Conservation (phyloP, 768 basidiomycete genomes). For the Hypholoma fasciculare region DNA sequence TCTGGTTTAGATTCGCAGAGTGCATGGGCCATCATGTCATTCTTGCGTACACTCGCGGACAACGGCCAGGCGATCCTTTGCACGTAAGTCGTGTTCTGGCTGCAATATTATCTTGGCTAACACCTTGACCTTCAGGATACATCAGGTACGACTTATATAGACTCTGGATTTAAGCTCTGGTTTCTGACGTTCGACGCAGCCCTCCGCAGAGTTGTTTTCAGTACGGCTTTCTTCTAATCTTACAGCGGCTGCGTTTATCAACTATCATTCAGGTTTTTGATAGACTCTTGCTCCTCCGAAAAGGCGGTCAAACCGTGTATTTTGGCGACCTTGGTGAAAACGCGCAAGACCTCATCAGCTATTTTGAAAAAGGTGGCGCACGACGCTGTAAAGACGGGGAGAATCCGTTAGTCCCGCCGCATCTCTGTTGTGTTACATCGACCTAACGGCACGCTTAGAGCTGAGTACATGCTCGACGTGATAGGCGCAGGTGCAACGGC, state of each 20-base stretch:
- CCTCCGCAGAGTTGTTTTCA: conserved; percentile 83
- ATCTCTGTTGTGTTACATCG: background rate
- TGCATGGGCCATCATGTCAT: conserved; percentile 79
- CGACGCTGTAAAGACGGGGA: conserved; percentile 60
- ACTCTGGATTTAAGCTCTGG: background rate
- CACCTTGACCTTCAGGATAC: conserved; percentile 33
- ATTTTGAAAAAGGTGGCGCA: conserved; percentile 74
- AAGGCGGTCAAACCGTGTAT: conserved; percentile 77
- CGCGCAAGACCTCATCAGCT: conserved; percentile 62
- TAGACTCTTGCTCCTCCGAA: conserved; percentile 69
- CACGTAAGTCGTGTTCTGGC: conserved; percentile 50
- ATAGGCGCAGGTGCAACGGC: conserved; percentile 75
- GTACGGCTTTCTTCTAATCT: conserved; percentile 15
- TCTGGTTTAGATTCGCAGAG: conserved; percentile 86
- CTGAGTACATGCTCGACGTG: conserved; percentile 66
- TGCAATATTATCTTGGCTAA: background rate
- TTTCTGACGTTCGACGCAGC: conserved; percentile 35
- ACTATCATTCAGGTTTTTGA: conserved; percentile 59
- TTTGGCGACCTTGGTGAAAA: conserved; percentile 72
- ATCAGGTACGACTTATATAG: conserved; percentile 28
- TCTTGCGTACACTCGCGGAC: conserved; percentile 74
- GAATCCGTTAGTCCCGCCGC: conserved; percentile 59
- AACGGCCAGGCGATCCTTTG: conserved; percentile 90
- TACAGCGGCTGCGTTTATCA: background rate
- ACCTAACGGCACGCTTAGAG: conserved; percentile 34